Evolutionary conservation across 176 grass and related monocot species (phyloP).

Genomic region (Tillandsia leiboldiana): DNA sequence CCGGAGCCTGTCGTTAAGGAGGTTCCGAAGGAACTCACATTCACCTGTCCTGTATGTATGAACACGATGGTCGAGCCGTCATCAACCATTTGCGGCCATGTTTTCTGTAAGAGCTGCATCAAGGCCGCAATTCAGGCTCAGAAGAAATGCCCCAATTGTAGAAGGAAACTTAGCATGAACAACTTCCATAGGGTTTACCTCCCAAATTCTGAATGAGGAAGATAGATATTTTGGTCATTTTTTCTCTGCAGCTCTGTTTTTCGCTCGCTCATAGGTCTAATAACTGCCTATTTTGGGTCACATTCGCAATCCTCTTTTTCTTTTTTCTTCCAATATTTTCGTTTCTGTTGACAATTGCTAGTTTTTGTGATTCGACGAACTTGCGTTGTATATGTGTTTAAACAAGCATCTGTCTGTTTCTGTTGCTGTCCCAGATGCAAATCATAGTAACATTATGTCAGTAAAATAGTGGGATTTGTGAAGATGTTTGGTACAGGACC

Average conservation of each 20-base stretch:
- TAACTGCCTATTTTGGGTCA: not conserved
- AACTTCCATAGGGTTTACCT: constrained; percentile 76
- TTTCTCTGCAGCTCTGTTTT: not conserved
- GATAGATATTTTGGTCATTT: constrained; percentile 11
- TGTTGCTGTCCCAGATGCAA: too few species aligned
- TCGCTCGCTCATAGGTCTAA: not conserved
- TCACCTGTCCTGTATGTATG: constrained; percentile 79
- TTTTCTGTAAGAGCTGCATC: constrained; percentile 76
- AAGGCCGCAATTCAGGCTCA: constrained; percentile 58
- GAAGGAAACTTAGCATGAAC: constrained; percentile 42
- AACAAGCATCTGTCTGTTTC: not conserved
- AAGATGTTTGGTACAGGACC: too few species aligned
- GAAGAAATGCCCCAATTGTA: constrained; percentile 89
- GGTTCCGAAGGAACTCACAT: constrained; percentile 45
- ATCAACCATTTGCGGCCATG: constrained; percentile 80
- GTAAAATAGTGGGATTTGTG: too few species aligned
- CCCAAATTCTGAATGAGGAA: constrained; percentile 32
- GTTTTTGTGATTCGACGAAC: not conserved
- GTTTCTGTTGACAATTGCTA: not conserved
- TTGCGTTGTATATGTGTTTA: not conserved
- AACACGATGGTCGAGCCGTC: constrained; percentile 55
- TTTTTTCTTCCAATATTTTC: not conserved
- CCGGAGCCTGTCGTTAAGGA: constrained; percentile 26
- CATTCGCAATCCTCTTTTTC: not conserved
- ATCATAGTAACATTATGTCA: too few species aligned